These are phyloP conservation scores for Chaetomium sp. DNA, from an alignment of 2,329 filamentous ascomycete species.

Conservation along the genomic window DNA sequence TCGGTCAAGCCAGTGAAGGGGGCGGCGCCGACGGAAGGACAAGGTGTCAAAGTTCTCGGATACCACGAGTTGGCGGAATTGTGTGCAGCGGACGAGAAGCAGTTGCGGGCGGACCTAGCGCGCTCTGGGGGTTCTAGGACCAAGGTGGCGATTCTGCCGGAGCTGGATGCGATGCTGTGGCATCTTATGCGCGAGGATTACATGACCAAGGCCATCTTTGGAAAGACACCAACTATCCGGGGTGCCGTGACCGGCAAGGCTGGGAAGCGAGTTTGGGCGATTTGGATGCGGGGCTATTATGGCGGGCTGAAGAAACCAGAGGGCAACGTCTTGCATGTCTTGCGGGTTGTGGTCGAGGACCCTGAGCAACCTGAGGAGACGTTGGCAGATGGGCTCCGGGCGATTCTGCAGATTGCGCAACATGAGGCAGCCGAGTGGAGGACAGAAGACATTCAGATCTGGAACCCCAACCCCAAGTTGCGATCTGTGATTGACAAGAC, in stretches of 20 bases:
- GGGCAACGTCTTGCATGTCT: conserved; percentile 62
- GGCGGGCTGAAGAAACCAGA: conserved; percentile 44
- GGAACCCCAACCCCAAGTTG: conserved; percentile 66
- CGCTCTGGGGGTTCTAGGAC: conserved; percentile 34
- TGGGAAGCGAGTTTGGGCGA: conserved; percentile 61
- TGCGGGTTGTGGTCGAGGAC: conserved; percentile 63
- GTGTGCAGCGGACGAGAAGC: conserved; percentile 56
- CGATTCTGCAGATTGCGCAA: conserved; percentile 61
- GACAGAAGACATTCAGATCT: conserved; percentile 65
- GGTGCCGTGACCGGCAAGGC: conserved; percentile 58
- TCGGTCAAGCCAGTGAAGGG: conserved; percentile 43
- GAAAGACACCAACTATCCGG: conserved; percentile 51
- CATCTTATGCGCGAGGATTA: conserved; percentile 77
- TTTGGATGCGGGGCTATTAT: conserved; percentile 65
- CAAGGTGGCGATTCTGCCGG: conserved; percentile 61
- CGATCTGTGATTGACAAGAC: conserved; percentile 40
- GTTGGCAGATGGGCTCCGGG: conserved; percentile 48
- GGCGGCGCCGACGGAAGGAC: conserved; percentile 16
- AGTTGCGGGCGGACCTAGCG: conserved; percentile 50
- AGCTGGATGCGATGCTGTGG: conserved; percentile 64
- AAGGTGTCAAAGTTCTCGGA: conserved; percentile 40
- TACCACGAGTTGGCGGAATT: conserved; percentile 55
- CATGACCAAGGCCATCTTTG: conserved; percentile 58
- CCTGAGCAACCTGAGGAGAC: conserved; percentile 35
- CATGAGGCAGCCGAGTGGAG: conserved; percentile 65